Evolutionary conservation across 2,329 filamentous ascomycete genomes (phyloP).

Genomic region (Neobulgaria alba): DNA sequence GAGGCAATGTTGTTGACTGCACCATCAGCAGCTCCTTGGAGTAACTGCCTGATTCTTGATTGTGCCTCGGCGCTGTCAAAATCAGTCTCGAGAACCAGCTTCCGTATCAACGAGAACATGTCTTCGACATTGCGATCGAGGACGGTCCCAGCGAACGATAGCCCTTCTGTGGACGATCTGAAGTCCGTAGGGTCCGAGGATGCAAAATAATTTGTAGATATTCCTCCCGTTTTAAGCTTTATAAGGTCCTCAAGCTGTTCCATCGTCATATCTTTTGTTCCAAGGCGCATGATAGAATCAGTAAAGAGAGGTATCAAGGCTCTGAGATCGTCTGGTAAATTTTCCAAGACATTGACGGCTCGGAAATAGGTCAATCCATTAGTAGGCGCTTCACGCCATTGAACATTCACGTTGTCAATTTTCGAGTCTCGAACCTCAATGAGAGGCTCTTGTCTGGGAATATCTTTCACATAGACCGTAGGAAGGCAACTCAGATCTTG

Average conservation of each 20-base stretch:
- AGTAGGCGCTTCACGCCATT: slow-evolving; percentile 88
- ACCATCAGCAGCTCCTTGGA: slow-evolving; percentile 81
- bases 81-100: slow-evolving; percentile 76
- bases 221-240: slow-evolving; percentile 89
- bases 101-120: slow-evolving; percentile 81
- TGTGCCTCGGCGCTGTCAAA: slow-evolving; percentile 79
- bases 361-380: slow-evolving; percentile 96
- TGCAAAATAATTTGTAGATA: slow-evolving; percentile 78
- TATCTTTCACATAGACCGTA: slow-evolving; percentile 81
- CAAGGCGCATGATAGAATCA: slow-evolving; percentile 85
- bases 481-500: slow-evolving; percentile 84
- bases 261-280: slow-evolving; percentile 81
- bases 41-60: slow-evolving; percentile 72
- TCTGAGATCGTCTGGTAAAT: slow-evolving; percentile 76
- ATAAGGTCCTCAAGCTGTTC: slow-evolving; percentile 93
- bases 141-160: slow-evolving; percentile 78
- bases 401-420: slow-evolving; percentile 58
- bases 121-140: slow-evolving; percentile 82
- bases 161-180: slow-evolving; percentile 64
- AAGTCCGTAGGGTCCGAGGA: slow-evolving; percentile 68
- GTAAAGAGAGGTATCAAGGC: slow-evolving; percentile 83
- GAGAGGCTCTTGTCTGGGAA: slow-evolving; percentile 65
- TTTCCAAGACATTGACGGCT: slow-evolving; percentile 70
- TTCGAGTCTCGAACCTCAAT: slow-evolving; percentile 53
- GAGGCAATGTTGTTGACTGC: slow-evolving; percentile 88